These are phyloP conservation scores for Candida andamanensis DNA, from an alignment of 805 yeast genomes.

Conservation along the genomic window DNA sequence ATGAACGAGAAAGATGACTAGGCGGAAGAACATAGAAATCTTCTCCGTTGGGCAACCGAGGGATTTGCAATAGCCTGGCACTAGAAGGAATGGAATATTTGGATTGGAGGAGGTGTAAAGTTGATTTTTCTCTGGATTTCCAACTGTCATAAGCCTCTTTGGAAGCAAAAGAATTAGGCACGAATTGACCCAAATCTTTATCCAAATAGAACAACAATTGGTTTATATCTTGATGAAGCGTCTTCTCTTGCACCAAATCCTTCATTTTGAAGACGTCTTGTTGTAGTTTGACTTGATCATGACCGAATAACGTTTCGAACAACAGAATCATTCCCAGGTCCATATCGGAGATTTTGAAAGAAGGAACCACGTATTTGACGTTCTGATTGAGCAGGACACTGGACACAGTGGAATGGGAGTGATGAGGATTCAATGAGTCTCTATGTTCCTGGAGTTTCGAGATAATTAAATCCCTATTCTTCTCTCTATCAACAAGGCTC, in stretches of 20 bases:
- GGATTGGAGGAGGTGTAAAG: constrained; percentile 18
- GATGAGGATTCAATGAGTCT: constrained; percentile 26
- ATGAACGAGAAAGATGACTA: constrained; percentile 29
- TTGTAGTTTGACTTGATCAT: constrained; percentile 48
- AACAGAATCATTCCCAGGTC: constrained; percentile 39
- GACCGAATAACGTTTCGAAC: constrained; percentile 44
- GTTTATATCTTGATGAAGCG: constrained; percentile 34
- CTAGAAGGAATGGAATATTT: constrained; percentile 32
- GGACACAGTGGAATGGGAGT: neutral
- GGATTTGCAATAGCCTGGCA: constrained; percentile 24
- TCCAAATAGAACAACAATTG: constrained; percentile 26
- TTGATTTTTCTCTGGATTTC: constrained; percentile 24
- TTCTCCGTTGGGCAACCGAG: constrained; percentile 29
- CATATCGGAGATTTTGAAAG: constrained; percentile 52
- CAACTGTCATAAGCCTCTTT: constrained; percentile 23
- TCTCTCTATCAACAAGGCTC: constrained; percentile 31
- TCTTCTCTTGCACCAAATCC: constrained; percentile 34
- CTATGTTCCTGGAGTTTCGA: constrained; percentile 42
- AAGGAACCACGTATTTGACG: constrained; percentile 36
- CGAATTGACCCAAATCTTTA: constrained; percentile 39
- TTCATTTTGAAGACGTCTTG: constrained; percentile 45
- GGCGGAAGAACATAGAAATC: constrained; percentile 35
- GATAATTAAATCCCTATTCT: constrained; percentile 32
- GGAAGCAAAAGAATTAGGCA: constrained; percentile 19
- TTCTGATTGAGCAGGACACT: constrained; percentile 3